Percentiles rank a stretch among this genome's conserved stretches.
Conservation (phyloP, 805 yeast genomes). For the Ogataea chonburiensis region DNA sequence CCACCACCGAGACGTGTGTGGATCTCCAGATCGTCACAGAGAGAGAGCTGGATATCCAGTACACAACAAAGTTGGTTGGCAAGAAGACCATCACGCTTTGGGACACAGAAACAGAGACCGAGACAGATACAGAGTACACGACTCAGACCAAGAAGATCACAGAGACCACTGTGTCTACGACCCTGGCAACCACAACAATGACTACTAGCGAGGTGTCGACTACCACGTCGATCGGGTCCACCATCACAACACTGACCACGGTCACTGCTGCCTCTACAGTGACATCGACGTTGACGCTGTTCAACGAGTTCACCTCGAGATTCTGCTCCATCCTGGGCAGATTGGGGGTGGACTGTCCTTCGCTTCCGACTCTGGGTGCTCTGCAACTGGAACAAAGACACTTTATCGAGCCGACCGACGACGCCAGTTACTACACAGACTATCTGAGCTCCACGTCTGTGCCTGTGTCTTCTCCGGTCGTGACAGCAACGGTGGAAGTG, state of each 20-base stretch:
- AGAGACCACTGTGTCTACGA: slow-evolving; percentile 11
- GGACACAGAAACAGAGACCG: slow-evolving; percentile 18
- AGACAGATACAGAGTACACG: slow-evolving; percentile 12
- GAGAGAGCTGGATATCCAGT: slow-evolving; percentile 15
- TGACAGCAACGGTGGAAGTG: too few relatives aligned
- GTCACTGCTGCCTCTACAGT: slow-evolving; percentile 8
- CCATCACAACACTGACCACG: slow-evolving; percentile 11
- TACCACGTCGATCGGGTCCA: slow-evolving; percentile 8
- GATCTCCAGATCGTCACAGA: slow-evolving; percentile 18
- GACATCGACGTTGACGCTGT: slow-evolving; percentile 15
- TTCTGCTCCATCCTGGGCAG: slow-evolving; percentile 21
- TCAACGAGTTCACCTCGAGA: slow-evolving; percentile 21
- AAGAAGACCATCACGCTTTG: slow-evolving; percentile 18
- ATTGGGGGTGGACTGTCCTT: slow-evolving; percentile 21
- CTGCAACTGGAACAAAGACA: slow-evolving; percentile 13
- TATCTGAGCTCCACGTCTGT: background rate
- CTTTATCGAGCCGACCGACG: slow-evolving; percentile 8
- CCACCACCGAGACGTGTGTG: slow-evolving; percentile 16
- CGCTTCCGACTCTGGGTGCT: slow-evolving; percentile 6
- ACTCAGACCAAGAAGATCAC: slow-evolving; percentile 10
- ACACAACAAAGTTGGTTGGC: slow-evolving; percentile 16
- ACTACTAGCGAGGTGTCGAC: slow-evolving; percentile 13
- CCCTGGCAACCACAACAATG: slow-evolving; percentile 10
- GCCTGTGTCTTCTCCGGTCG: background rate
- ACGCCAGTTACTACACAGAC: background rate